A percentile compares a stretch with the other conserved stretches of the same genome.
These are phyloP conservation scores for Alternaria metachromatica DNA, from an alignment of 2,329 filamentous ascomycete species.

Conservation along the genomic window DNA sequence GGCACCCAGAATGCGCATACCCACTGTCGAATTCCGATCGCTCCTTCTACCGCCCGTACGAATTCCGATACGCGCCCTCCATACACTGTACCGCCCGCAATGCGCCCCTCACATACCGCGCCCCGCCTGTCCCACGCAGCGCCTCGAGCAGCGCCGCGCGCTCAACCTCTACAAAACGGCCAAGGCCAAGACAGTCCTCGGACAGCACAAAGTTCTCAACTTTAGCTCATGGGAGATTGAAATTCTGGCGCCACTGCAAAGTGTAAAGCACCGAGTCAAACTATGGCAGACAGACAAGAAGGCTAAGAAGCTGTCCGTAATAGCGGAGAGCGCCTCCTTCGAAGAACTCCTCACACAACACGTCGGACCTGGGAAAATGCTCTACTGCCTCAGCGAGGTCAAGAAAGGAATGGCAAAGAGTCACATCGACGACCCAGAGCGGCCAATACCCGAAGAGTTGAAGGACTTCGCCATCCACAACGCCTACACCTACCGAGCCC, in stretches of 20 bases:
- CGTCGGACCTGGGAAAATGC: constrained; percentile 27
- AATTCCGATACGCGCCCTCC: constrained; percentile 18
- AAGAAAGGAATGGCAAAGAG: constrained; percentile 6
- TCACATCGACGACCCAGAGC: constrained; percentile 1
- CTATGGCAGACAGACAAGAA: constrained; percentile 13
- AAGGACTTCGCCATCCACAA: constrained; percentile 20
- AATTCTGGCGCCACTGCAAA: not conserved
- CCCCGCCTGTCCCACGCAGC: constrained; percentile 14
- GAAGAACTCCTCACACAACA: constrained; percentile 27
- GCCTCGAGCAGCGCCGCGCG: constrained; percentile 27
- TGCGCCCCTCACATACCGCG: constrained; percentile 1
- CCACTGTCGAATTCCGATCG: constrained; percentile 26
- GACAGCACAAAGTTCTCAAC: constrained; percentile 34
- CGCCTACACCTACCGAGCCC: constrained; percentile 2
- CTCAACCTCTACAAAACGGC: constrained; percentile 41
- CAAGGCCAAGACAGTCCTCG: constrained; percentile 27
- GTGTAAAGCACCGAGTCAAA: constrained; percentile 28
- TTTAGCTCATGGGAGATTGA: constrained; percentile 20
- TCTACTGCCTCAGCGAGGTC: constrained; percentile 17
- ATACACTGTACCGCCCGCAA: constrained; percentile 20
- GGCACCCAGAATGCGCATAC: constrained; percentile 16
- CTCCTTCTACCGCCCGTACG: constrained; percentile 26
- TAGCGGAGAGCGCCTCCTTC: constrained; percentile 24
- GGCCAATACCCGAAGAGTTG: not conserved
- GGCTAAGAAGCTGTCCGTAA: not conserved